These are phyloP conservation scores for Gilbertella persicaria DNA, from an alignment of 371 early-diverging fungal species.

Conservation along the genomic window DNA sequence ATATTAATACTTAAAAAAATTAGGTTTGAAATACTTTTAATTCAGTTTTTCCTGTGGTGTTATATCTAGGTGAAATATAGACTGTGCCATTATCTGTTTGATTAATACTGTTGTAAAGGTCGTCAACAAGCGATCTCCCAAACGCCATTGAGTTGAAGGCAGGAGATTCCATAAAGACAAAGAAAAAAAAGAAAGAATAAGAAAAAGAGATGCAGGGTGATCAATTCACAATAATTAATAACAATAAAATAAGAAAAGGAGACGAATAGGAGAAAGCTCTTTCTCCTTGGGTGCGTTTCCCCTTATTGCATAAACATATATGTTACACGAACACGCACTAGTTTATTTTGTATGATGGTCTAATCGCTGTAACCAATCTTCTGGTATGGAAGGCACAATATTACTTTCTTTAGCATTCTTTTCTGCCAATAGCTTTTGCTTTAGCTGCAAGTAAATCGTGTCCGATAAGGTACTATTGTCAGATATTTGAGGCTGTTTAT, in stretches of 20 bases:
- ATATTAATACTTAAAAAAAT: no score
- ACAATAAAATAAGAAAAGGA: slow-evolving; percentile 4
- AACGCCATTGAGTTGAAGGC: slow-evolving; percentile 21
- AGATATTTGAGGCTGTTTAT: neutral
- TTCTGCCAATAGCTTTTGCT: slow-evolving; percentile 33
- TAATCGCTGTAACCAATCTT: slow-evolving; percentile 50
- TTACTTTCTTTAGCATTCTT: slow-evolving; percentile 27
- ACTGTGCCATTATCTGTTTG: slow-evolving; percentile 48
- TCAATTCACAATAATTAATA: slow-evolving; percentile 1
- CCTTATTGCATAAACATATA: neutral
- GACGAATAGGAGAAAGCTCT: neutral
- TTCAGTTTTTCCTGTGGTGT: slow-evolving; percentile 38
- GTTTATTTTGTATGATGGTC: slow-evolving; percentile 22
- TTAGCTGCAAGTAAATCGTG: slow-evolving; percentile 31
- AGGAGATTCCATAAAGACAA: neutral
- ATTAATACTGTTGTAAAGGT: slow-evolving; percentile 34
- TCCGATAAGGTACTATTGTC: slow-evolving; percentile 24
- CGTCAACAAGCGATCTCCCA: slow-evolving; percentile 32
- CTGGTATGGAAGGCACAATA: slow-evolving; percentile 49
- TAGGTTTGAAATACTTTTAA: slow-evolving; percentile 32
- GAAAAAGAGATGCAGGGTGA: slow-evolving; percentile 12
- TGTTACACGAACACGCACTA: neutral
- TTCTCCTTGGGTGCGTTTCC: neutral
- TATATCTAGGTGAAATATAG: slow-evolving; percentile 37
- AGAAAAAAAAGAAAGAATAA: slow-evolving; percentile 5